Evolutionary conservation across 371 early-diverging fungal genomes (phyloP).

Genomic region (Hamiltosporidium magnivora): DNA sequence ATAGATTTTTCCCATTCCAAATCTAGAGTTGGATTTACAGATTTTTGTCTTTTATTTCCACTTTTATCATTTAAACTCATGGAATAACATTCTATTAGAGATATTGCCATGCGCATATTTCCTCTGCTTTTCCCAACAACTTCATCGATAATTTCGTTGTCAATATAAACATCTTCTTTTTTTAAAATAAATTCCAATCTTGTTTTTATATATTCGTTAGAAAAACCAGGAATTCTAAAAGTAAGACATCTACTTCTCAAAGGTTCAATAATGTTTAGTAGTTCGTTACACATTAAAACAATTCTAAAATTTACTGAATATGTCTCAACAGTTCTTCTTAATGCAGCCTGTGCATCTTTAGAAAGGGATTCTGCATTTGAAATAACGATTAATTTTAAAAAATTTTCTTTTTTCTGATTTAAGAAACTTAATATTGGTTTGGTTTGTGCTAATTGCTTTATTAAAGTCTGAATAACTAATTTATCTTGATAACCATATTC

Average conservation of each 20-base stretch:
- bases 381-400: constrained; percentile 68
- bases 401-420: neutral
- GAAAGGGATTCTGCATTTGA: constrained; percentile 82
- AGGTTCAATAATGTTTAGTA: constrained; percentile 79
- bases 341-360: constrained; percentile 85
- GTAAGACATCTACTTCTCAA: constrained; percentile 82
- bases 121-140: constrained; percentile 64
- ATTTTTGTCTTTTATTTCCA: constrained; percentile 55
- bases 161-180: constrained; percentile 22
- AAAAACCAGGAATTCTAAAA: constrained; percentile 72
- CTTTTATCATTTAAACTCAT: constrained; percentile 61
- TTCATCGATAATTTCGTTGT: constrained; percentile 20
- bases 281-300: constrained; percentile 74
- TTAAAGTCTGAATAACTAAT: constrained; percentile 79
- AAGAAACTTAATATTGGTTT: constrained; percentile 67
- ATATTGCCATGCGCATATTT: constrained; percentile 72
- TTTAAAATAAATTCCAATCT: constrained; percentile 19
- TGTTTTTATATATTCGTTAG: constrained; percentile 60
- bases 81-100: constrained; percentile 70
- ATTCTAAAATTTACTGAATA: constrained; percentile 79
- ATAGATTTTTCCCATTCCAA: constrained; percentile 80
- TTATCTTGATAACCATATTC: constrained; percentile 87
- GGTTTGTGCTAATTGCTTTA: constrained; percentile 92
- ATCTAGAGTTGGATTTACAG: constrained; percentile 37
- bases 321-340: constrained; percentile 96